Evolutionary conservation across 345 rosid species (phyloP).

Genomic region (Lepidium didymum): DNA sequence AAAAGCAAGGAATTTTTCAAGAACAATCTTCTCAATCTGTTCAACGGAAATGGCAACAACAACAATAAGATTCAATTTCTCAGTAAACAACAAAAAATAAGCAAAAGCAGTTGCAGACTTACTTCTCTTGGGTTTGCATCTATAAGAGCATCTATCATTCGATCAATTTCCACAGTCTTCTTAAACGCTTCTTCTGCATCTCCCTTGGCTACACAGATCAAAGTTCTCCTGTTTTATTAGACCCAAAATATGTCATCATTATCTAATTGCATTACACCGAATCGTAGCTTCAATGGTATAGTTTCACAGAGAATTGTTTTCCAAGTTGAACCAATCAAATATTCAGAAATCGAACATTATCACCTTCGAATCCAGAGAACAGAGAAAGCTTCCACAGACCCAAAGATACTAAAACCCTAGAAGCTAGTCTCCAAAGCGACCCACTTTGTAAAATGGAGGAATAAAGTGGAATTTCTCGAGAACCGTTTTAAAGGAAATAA

Average conservation of each 20-base stretch:
- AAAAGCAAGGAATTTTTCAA: conserved; percentile 81
- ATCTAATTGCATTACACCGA: too few species aligned
- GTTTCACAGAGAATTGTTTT: not conserved
- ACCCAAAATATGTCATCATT: conserved; percentile 42
- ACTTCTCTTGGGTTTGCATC: conserved; percentile 76
- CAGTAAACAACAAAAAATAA: not conserved
- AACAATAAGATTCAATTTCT: not conserved
- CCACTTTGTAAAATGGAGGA: conserved; percentile 17
- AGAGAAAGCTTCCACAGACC: conserved; percentile 14
- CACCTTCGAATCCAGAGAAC: conserved; percentile 24
- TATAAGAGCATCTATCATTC: conserved; percentile 63
- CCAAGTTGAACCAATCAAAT: not conserved
- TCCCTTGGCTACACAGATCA: conserved; percentile 72
- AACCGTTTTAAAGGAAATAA: too few species aligned
- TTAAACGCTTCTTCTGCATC: conserved; percentile 82
- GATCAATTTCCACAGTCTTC: conserved; percentile 83
- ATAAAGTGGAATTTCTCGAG: not conserved
- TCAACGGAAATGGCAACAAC: conserved; percentile 7
- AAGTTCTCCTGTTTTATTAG: conserved; percentile 82
- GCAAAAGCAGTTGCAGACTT: not conserved
- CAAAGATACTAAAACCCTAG: conserved; percentile 12
- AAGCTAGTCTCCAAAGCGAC: conserved; percentile 24
- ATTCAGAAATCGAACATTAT: not conserved
- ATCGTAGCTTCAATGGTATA: not conserved
- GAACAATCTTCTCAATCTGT: conserved; percentile 84